A percentile compares a stretch with the other conserved stretches of the same genome.
Conservation (phyloP, 768 basidiomycete species). For the Tubosaeta brunneosetosa region DNA sequence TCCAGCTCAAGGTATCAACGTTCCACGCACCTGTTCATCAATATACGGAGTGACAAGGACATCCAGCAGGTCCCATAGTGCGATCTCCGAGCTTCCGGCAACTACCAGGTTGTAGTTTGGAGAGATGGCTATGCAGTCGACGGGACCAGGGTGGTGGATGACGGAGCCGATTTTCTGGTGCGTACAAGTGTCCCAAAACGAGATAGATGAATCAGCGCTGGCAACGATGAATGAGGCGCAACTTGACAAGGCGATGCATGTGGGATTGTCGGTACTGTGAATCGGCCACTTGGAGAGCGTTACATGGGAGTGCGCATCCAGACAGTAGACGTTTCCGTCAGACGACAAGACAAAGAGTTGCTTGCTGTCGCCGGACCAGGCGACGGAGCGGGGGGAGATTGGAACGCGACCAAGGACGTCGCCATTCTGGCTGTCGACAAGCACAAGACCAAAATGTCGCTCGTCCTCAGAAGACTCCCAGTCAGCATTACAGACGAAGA, state of each 20-base stretch:
- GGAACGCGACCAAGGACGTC: background rate
- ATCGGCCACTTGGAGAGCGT: background rate
- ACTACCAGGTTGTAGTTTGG: background rate
- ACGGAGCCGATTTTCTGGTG: background rate
- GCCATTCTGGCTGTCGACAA: background rate
- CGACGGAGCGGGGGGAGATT: background rate
- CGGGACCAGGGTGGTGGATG: background rate
- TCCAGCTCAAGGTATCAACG: too few species aligned
- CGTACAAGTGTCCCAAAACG: background rate
- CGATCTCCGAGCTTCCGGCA: background rate
- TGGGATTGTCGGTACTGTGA: background rate
- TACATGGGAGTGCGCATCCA: background rate
- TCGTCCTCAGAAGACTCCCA: too few species aligned
- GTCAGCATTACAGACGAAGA: too few species aligned
- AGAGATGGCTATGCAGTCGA: background rate
- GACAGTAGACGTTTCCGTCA: background rate
- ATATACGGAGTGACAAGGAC: background rate
- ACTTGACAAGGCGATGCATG: background rate
- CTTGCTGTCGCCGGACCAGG: background rate
- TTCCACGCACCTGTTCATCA: background rate
- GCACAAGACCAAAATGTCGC: background rate
- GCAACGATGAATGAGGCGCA: background rate
- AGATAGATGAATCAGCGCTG: background rate
- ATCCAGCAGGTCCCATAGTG: background rate
- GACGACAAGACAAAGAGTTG: background rate